Base-by-base conservation (phyloP, 2,329 filamentous ascomycete species). In the Diaporthe ilicicola region DNA sequence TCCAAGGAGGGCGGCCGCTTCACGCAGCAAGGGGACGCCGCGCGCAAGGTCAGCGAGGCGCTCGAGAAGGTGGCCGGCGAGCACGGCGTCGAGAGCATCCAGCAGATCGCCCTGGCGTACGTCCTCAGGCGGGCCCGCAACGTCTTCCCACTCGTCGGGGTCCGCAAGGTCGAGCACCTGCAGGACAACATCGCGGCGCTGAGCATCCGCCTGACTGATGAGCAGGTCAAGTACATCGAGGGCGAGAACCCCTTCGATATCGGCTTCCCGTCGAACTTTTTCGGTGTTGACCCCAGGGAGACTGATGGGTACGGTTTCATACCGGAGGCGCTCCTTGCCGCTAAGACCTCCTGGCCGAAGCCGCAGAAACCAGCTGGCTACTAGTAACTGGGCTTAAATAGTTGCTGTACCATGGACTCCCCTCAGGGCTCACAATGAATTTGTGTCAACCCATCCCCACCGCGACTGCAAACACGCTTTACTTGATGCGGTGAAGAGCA, bases 91-190 rank as follows among this genome's bases (percentile, higher is more conserved):
- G 84, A 82, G 4, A 74, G 79, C 65, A 80, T 86, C 73, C 85
- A 84, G n/a, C 83, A 82, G 72, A 78, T 87, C 67, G 92, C 92
- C 9, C 81, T 94, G 24, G 92, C 92, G 2, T 94, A 94, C 76
- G 89, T 94, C 17, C 87, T 93, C 85, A 86, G 89, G 74, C 94
- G 94, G 81, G 83, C 90, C 0, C 88, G 91, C 0, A 89, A 93
- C 75, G 90, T 94, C 10, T 93, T 93, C 76, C 92, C 93, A 0
- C 89, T 94, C 51, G 84, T 94, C 5, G 92, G 92, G 9, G 90
- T 91, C 0, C 86, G 92, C 19, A 94, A 90, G 75, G 79, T 93
- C 13, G 88, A 91, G 64, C 92, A 94, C 77, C 81, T 94, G 46
- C 87, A 90, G 77, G 86, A 85, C 71, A 94, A 93, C 76, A 92